phyloP scores from a whole-genome alignment of 164 flowering plant species.

The Vitis riparia region DNA sequence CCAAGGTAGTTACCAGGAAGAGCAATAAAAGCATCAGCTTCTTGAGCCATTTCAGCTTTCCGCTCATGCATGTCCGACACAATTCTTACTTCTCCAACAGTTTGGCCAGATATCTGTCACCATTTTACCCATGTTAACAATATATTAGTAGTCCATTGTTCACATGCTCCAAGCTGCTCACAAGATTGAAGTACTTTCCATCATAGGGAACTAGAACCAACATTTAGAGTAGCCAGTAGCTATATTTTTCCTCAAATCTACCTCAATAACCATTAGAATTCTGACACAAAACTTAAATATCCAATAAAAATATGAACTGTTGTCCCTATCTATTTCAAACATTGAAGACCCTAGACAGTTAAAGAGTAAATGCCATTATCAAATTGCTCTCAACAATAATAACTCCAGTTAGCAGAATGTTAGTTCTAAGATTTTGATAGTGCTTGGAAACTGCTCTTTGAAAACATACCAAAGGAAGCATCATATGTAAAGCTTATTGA shows the following conservation, averaged over 20 bases:
- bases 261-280: background rate
- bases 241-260: background rate
- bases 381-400: too few species aligned
- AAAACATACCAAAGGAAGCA: too few species aligned
- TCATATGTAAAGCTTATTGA: background rate
- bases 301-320: too few species aligned
- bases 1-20: constrained; percentile 64
- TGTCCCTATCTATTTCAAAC: too few species aligned
- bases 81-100: constrained; percentile 78
- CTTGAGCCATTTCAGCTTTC: constrained; percentile 82
- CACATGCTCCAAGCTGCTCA: background rate
- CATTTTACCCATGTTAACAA: constrained; percentile 5
- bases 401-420: too few species aligned
- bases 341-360: too few species aligned
- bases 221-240: background rate
- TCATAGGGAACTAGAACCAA: background rate
- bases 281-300: too few species aligned
- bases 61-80: constrained; percentile 93
- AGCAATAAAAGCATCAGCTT: constrained; percentile 91
- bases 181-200: background rate
- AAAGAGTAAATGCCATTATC: too few species aligned
- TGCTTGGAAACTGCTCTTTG: too few species aligned
- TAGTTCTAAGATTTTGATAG: too few species aligned
- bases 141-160: background rate
- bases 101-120: constrained; percentile 77